Evolutionary conservation across 305 asterid genomes (phyloP).

Genomic region (Galium porrigens): DNA sequence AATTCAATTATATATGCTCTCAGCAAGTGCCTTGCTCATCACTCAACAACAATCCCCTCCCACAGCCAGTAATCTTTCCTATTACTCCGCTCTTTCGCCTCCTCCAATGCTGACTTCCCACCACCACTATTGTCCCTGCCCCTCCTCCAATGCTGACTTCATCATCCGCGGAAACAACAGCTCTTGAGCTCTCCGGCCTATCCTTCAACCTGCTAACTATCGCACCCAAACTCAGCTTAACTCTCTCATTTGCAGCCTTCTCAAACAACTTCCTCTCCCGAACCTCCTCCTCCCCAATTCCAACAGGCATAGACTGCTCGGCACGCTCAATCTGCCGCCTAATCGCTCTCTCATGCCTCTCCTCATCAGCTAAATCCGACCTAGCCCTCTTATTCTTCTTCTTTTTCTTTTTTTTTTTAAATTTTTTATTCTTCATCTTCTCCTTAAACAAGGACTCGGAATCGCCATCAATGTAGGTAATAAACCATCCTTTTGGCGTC

Average conservation of each 20-base stretch:
- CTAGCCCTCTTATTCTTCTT: conserved; percentile 67
- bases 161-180: conserved; percentile 35
- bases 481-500: conserved; percentile 26
- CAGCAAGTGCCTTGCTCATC: conserved; percentile 60
- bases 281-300: conserved; percentile 17
- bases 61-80: conserved; percentile 83
- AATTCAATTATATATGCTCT: too few species aligned
- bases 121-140: conserved; percentile 24
- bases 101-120: conserved; percentile 46
- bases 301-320: conserved; percentile 18
- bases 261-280: conserved; percentile 28
- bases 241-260: conserved; percentile 49
- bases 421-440: conserved; percentile 70
- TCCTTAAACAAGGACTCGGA: conserved; percentile 74
- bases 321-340: conserved; percentile 74
- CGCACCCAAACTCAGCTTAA: conserved; percentile 42
- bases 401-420: too few species aligned
- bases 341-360: conserved; percentile 66
- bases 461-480: conserved; percentile 66
- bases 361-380: conserved; percentile 66
- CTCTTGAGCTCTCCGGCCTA: conserved; percentile 24
- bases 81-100: conserved; percentile 55
- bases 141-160: conserved; percentile 19
- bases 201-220: conserved; percentile 21
- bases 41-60: conserved; percentile 67